Evolutionary conservation across 768 basidiomycete genomes (phyloP).

Genomic region (Mycena latifolia): DNA sequence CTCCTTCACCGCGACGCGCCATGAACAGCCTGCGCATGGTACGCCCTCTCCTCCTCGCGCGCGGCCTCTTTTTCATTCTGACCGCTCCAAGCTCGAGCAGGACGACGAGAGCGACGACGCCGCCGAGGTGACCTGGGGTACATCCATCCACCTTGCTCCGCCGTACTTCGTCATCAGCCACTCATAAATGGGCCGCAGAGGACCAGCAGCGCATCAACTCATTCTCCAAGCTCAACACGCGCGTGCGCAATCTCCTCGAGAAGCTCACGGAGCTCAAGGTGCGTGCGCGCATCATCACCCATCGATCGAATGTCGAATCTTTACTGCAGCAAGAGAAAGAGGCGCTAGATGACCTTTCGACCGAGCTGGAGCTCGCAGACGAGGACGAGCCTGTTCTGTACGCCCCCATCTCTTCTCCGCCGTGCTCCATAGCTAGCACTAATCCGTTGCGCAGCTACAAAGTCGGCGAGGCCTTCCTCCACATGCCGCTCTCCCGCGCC

Average conservation of each 20-base stretch:
- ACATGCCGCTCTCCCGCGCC: conserved; percentile 78
- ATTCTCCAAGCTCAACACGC: conserved; percentile 92
- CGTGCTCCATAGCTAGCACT: background rate
- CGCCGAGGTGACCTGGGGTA: conserved; percentile 90
- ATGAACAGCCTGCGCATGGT: conserved; percentile 73
- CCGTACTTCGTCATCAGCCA: no score
- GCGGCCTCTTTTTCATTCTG: conserved; percentile 24
- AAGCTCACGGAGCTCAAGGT: conserved; percentile 83
- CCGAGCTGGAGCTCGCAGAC: conserved; percentile 90
- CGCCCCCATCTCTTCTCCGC: conserved; percentile 40
- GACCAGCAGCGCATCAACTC: conserved; percentile 93
- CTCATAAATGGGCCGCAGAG: conserved; percentile 51
- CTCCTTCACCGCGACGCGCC: background rate
- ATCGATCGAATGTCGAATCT: conserved; percentile 16
- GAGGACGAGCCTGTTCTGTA: conserved; percentile 86
- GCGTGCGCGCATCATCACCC: conserved; percentile 29
- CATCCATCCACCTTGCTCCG: conserved; percentile 35
- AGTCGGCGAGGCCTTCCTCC: conserved; percentile 90
- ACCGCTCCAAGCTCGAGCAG: conserved; percentile 67
- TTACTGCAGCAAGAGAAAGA: conserved; percentile 91
- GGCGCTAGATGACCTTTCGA: conserved; percentile 88
- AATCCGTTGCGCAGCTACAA: conserved; percentile 74
- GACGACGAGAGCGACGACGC: conserved; percentile 83
- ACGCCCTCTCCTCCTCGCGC: conserved; percentile 31
- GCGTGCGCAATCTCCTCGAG: conserved; percentile 78